These are phyloP conservation scores for Zymoseptoria brevis DNA, from an alignment of 2,329 filamentous ascomycete genomes.

Conservation along the genomic window DNA sequence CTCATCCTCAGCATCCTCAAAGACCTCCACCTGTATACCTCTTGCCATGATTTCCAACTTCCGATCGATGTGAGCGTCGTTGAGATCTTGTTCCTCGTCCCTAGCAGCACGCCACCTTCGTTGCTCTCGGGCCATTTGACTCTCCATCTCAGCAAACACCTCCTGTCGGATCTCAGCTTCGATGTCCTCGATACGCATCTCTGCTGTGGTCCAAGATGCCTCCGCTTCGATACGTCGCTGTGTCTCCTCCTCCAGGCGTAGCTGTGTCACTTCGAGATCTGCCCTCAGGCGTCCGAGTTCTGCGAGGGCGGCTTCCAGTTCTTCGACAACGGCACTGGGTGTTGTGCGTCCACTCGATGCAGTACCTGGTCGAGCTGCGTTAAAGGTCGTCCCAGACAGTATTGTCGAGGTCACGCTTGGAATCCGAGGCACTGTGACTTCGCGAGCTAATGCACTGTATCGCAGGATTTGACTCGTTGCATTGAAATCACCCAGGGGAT, in stretches of 20 bases:
- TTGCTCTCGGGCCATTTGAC: conserved; percentile 64
- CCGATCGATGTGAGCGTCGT: conserved; percentile 77
- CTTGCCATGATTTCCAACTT: conserved; percentile 70
- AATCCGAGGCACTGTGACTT: conserved; percentile 83
- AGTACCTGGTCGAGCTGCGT: conserved; percentile 14
- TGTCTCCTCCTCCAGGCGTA: conserved; percentile 62
- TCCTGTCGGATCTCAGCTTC: conserved; percentile 86
- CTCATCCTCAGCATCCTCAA: conserved; percentile 34
- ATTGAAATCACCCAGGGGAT: conserved; percentile 89
- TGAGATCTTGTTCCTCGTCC: conserved; percentile 66
- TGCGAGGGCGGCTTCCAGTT: conserved; percentile 72
- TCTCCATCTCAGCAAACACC: conserved; percentile 79
- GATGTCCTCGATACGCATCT: conserved; percentile 60
- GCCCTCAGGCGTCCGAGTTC: conserved; percentile 73
- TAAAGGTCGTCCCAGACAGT: conserved; percentile 22
- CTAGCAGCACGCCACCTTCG: conserved; percentile 72
- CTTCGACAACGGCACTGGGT: conserved; percentile 45
- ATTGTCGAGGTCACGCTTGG: conserved; percentile 75
- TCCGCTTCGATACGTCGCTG: conserved; percentile 65
- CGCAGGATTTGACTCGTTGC: conserved; percentile 92
- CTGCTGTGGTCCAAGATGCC: conserved; percentile 58
- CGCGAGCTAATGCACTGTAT: conserved; percentile 85
- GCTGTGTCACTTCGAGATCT: conserved; percentile 66
- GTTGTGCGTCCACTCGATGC: conserved; percentile 38
- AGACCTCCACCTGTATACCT: conserved; percentile 36